Base-by-base conservation (phyloP, 768 basidiomycete genomes). In the Sutorius australiensis region DNA sequence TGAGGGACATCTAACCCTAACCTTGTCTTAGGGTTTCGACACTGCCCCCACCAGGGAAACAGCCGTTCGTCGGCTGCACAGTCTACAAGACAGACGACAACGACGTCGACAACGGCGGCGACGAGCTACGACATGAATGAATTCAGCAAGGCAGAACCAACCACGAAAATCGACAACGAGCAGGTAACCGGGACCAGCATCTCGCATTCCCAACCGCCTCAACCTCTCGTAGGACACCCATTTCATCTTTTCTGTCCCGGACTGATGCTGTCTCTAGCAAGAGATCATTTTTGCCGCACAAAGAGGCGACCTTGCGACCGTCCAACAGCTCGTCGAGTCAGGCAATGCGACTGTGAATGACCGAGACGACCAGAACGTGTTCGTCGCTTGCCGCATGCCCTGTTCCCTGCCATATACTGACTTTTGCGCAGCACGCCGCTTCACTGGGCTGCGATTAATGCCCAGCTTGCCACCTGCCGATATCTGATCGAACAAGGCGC, bases 401-500 rank as follows among this genome's bases (percentile, higher is more conserved):
- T 16, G n/a, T 28, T 17, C 36, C 46, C 19, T 30, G 11, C 17
- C 17, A 53, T 24, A 52, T 19, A 38, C 57, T 55, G 43, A 67
- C 24, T 17, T 17, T 45, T 32, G 11, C 46, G 8, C 38, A 70
- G 68, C 56, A 95, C 95, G 0, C 88, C 97, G 2, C 80, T 99
- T 2, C 97, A 99, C 66, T 99, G 97, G 97, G 95, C 97, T 8
- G 87, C 95, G 1, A 98, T 98, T 66, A 98, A 98, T 62, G 94
- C 93, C 3, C 93, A 98, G 65, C 75, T 95, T n/a, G 78, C 84
- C 1, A 86, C 89, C 24, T 97, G 93, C 70, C 81, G 87, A 32
- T 89, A 86, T 60, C 77, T 99, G 16, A 75, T 99, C 33, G 91
- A 94, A 58, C 85, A 92, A 61, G 95, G 95, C 19, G 95, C 95